A percentile compares a stretch with the other conserved stretches of the same genome.
These are phyloP conservation scores for Fonsecaea monophora DNA, from an alignment of 2,329 filamentous ascomycete species.

Conservation along the genomic window DNA sequence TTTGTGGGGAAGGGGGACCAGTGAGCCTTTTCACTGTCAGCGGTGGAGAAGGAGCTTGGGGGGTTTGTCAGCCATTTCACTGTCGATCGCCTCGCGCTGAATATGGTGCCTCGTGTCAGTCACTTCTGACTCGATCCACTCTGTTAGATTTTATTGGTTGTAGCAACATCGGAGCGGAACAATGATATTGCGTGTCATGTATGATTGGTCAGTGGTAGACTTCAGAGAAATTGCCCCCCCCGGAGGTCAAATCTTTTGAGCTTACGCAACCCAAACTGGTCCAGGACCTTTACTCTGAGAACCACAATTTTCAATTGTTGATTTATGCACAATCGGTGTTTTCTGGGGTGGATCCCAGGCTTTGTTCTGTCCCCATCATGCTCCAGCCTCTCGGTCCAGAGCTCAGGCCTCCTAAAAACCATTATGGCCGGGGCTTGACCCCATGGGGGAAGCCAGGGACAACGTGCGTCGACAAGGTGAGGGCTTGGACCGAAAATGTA, in stretches of 20 bases:
- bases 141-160: neutral
- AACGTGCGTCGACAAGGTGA: neutral
- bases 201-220: neutral
- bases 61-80: conserved; percentile 16
- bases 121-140: conserved; percentile 4
- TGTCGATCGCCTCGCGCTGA: conserved; percentile 7
- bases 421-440: conserved; percentile 10
- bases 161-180: neutral
- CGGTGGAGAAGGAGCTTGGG: conserved; percentile 10
- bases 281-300: neutral
- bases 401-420: neutral
- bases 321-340: neutral
- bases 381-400: conserved; percentile 4
- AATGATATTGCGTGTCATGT: neutral
- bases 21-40: conserved; percentile 27
- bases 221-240: neutral
- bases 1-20: conserved; percentile 3
- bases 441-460: conserved; percentile 7
- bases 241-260: neutral
- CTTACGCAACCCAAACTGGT: neutral
- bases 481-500: neutral
- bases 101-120: neutral
- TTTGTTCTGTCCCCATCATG: neutral
- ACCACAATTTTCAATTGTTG: neutral
- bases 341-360: neutral